Evolutionary conservation across 306 rosid genomes (phyloP).

Genomic region (Rosa multiflora): DNA sequence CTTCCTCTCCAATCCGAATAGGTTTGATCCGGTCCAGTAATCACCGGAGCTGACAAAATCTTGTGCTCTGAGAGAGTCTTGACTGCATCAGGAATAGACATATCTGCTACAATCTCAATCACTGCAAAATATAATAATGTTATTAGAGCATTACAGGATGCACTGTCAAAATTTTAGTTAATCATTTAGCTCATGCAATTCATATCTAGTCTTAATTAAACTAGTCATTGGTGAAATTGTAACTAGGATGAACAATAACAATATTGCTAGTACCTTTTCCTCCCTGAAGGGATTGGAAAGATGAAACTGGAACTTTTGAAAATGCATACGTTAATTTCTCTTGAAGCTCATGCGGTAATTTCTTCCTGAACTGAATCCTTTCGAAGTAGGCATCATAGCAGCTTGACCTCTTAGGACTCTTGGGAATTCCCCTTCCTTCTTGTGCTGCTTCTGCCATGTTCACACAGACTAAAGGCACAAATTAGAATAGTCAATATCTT

Average conservation of each 20-base stretch:
- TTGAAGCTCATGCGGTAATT: constrained; percentile 59
- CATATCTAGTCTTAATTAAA: not conserved
- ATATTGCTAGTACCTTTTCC: constrained; percentile 59
- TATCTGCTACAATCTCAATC: constrained; percentile 72
- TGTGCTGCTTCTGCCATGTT: constrained; percentile 51
- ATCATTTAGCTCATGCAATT: not conserved
- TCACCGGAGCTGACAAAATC: constrained; percentile 84
- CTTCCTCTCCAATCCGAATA: constrained; percentile 66
- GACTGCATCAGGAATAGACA: constrained; percentile 63
- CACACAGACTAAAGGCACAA: constrained; percentile 26
- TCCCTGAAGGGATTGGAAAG: constrained; percentile 71
- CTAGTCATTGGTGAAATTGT: constrained; percentile 15
- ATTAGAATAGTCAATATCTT: not conserved
- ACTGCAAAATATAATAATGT: constrained; percentile 39
- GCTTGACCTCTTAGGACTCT: constrained; percentile 25
- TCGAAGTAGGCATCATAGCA: constrained; percentile 65
- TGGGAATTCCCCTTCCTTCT: constrained; percentile 20
- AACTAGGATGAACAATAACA: not conserved
- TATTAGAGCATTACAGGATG: not conserved
- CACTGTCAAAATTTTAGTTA: constrained; percentile 13
- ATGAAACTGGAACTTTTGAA: constrained; percentile 74
- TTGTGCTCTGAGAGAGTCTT: constrained; percentile 65
- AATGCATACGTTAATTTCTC: constrained; percentile 73
- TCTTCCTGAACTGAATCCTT: constrained; percentile 73
- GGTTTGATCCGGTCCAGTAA: constrained; percentile 38